These are phyloP conservation scores for Amauroascus verrucosus DNA, from an alignment of 2,329 filamentous ascomycete genomes.

Conservation along the genomic window DNA sequence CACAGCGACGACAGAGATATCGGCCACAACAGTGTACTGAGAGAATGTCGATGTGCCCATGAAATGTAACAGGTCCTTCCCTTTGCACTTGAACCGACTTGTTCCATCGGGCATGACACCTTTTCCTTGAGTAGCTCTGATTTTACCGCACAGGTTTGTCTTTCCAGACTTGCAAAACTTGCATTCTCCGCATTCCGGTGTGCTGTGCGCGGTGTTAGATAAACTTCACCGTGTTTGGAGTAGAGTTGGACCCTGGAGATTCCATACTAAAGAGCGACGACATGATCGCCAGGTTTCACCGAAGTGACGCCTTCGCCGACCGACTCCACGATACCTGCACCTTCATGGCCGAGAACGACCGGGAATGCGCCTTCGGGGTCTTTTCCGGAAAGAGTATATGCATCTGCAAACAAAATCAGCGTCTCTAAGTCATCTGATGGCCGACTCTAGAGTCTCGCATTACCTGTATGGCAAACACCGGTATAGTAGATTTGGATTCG, in stretches of 20 bases:
- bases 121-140: constrained; percentile 88
- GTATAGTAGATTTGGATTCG: constrained; percentile 96
- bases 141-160: constrained; percentile 98
- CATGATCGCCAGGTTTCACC: constrained; percentile 87
- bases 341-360: constrained; percentile 80
- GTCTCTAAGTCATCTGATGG: no score
- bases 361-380: constrained; percentile 94
- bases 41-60: constrained; percentile 99
- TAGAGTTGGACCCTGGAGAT: not conserved
- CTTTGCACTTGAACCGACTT: constrained; percentile 85
- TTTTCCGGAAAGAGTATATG: constrained; percentile 91
- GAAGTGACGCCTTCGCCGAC: constrained; percentile 90
- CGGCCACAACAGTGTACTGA: constrained; percentile 96
- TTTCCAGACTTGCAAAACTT: constrained; percentile 99
- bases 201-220: constrained; percentile 47
- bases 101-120: constrained; percentile 97
- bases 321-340: constrained; percentile 84
- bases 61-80: constrained; percentile 92
- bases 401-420: constrained; percentile 46
- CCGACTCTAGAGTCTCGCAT: constrained; percentile 17
- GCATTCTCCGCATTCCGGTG: constrained; percentile 92
- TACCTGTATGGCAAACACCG: constrained; percentile 96
- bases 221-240: not conserved
- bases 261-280: constrained; percentile 74
- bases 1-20: constrained; percentile 94